Percentiles rank a stretch among this genome's conserved stretches.
phyloP scores from a whole-genome alignment of 225 moss, liverwort and hornwort species.

The Asterella californica region DNA sequence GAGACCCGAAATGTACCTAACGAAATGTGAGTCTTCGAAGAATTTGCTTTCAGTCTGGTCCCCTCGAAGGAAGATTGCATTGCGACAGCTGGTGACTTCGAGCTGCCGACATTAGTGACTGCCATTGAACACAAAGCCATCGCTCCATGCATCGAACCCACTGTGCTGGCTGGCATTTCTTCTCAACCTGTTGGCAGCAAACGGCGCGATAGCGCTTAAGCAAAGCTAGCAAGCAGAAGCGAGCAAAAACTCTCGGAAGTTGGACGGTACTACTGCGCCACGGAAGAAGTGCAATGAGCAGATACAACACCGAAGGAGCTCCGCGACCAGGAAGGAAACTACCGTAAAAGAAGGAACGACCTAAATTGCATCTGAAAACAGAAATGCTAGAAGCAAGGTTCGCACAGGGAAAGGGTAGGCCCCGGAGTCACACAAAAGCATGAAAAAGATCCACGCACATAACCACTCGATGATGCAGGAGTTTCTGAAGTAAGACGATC shows the following conservation, averaged over 20 bases:
- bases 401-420: not conserved
- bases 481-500: not conserved
- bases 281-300: not conserved
- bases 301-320: not conserved
- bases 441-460: too few relatives aligned
- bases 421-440: not conserved
- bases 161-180: slow-evolving; percentile 14
- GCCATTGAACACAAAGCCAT: slow-evolving; percentile 12
- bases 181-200: not conserved
- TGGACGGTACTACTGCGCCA: not conserved
- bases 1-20: not conserved
- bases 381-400: not conserved
- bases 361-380: slow-evolving; percentile 8
- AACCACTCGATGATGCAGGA: not conserved
- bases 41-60: slow-evolving; percentile 13
- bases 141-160: slow-evolving; percentile 10
- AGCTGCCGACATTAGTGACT: slow-evolving; percentile 1
- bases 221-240: not conserved
- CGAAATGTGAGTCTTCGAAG: slow-evolving; percentile 16
- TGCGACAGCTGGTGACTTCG: not conserved
- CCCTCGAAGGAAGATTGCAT: slow-evolving; percentile 28
- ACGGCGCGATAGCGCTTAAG: not conserved
- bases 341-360: not conserved
- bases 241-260: not conserved
- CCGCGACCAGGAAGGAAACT: not conserved